These are phyloP conservation scores for Hypoxylon trugodes DNA, from an alignment of 495 filamentous ascomycete genomes.

Conservation along the genomic window DNA sequence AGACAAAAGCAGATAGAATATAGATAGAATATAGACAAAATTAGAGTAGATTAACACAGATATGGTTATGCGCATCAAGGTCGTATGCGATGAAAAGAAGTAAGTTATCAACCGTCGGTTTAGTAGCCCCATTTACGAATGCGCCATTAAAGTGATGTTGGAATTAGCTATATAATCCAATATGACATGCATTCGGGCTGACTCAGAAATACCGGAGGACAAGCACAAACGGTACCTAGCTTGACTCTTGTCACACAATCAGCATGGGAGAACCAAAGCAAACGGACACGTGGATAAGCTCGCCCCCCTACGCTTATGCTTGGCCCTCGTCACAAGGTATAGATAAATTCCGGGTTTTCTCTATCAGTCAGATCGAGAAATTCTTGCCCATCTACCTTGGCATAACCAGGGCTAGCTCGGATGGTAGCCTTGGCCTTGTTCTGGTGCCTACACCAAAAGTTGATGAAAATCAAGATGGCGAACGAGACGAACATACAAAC, in stretches of 20 bases:
- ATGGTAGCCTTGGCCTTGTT: slow-evolving; percentile 69
- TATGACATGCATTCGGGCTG: not conserved
- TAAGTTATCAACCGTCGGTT: not conserved
- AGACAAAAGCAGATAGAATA: too few species aligned
- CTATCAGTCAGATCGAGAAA: slow-evolving; percentile 71
- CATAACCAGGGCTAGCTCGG: slow-evolving; percentile 64
- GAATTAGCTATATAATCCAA: slow-evolving; percentile 16
- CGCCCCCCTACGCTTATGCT: not conserved
- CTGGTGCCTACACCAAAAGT: slow-evolving; percentile 66
- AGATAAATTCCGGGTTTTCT: slow-evolving; percentile 73
- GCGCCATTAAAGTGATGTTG: not conserved
- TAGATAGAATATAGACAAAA: not conserved
- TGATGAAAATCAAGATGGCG: slow-evolving; percentile 66
- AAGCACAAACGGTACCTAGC: too few species aligned
- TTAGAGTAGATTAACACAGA: not conserved
- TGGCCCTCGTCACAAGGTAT: slow-evolving; percentile 59
- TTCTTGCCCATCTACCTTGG: slow-evolving; percentile 74
- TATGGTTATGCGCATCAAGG: not conserved
- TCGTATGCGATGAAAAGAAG: not conserved
- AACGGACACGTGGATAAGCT: not conserved
- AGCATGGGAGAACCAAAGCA: not conserved
- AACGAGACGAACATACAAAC: slow-evolving; percentile 68
- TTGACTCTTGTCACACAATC: not conserved
- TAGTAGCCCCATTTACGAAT: not conserved
- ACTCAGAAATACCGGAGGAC: slow-evolving; percentile 10